Evolutionary conservation across 1,284 basidiomycete species (phyloP).

Genomic region (Somion occarium): DNA sequence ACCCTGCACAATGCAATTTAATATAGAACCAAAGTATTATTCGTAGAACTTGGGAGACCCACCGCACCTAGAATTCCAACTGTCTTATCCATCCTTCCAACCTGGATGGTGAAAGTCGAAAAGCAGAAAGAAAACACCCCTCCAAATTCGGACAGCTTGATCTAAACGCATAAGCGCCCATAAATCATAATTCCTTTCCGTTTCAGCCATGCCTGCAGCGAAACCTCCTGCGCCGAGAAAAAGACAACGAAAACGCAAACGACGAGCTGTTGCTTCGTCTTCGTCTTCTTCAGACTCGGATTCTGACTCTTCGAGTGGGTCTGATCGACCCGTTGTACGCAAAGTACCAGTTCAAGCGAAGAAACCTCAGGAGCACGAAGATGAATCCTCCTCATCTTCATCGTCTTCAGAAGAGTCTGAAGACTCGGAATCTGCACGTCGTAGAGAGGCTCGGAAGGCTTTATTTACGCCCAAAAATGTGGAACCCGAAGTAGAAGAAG

Average conservation of each 20-base stretch:
- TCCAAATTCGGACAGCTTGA: neutral
- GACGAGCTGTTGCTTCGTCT: slow-evolving; percentile 33
- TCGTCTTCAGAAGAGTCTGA: slow-evolving; percentile 7
- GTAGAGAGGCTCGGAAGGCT: no score
- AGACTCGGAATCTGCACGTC: slow-evolving; percentile 11
- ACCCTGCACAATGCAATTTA: slow-evolving; percentile 1
- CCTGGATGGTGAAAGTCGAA: slow-evolving; percentile 2
- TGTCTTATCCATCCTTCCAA: slow-evolving; percentile 42
- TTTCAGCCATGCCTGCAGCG: slow-evolving; percentile 16
- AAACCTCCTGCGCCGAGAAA: slow-evolving; percentile 24
- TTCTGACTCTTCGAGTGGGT: slow-evolving; percentile 13
- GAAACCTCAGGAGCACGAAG: slow-evolving; percentile 11
- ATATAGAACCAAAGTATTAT: no score
- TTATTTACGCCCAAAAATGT: no score
- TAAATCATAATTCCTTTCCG: slow-evolving; percentile 2
- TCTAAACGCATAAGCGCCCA: slow-evolving; percentile 5
- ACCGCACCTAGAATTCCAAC: slow-evolving; percentile 67
- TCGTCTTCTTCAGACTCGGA: slow-evolving; percentile 27
- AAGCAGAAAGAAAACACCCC: slow-evolving; percentile 3
- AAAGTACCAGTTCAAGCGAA: slow-evolving; percentile 11
- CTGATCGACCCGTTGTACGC: slow-evolving; percentile 1
- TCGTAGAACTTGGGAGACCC: slow-evolving; percentile 31
- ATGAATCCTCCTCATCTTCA: slow-evolving; percentile 14
- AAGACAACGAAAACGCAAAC: slow-evolving; percentile 36
- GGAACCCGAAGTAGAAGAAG: no score